phyloP scores from a whole-genome alignment of 768 basidiomycete genomes.

The Krasilnikovozyma curviuscula region DNA sequence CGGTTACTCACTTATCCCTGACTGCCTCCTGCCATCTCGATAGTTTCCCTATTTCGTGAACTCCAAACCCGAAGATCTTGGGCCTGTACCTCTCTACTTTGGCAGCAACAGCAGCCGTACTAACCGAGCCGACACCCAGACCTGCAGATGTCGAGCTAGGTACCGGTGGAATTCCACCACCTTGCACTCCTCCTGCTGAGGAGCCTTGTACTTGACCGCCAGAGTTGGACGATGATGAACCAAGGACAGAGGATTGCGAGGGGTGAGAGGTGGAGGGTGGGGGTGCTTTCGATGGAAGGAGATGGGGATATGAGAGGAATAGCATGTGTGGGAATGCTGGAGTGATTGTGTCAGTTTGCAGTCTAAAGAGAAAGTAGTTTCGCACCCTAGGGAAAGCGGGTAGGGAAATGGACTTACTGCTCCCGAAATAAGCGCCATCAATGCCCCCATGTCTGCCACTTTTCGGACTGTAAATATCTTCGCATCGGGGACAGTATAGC shows the following conservation, averaged over 20 bases:
- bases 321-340: slow-evolving; percentile 11
- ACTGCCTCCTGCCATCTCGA: slow-evolving; percentile 92
- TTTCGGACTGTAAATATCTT: slow-evolving; percentile 96
- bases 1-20: slow-evolving; percentile 50
- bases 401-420: slow-evolving; percentile 28
- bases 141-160: slow-evolving; percentile 26
- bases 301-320: slow-evolving; percentile 87
- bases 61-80: slow-evolving; percentile 88
- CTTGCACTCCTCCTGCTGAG: neutral
- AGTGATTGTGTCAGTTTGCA: neutral
- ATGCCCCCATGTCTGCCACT: slow-evolving; percentile 91
- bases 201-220: slow-evolving; percentile 12
- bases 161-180: slow-evolving; percentile 24
- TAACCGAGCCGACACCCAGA: slow-evolving; percentile 41
- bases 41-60: slow-evolving; percentile 79
- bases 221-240: slow-evolving; percentile 11
- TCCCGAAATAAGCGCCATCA: slow-evolving; percentile 97
- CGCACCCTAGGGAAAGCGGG: slow-evolving; percentile 20
- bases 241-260: slow-evolving; percentile 5
- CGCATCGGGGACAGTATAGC: slow-evolving; percentile 92
- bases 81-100: slow-evolving; percentile 87
- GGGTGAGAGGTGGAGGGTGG: slow-evolving; percentile 11
- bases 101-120: slow-evolving; percentile 60
- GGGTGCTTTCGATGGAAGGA: slow-evolving; percentile 61
- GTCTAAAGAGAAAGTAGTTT: neutral